A percentile compares a stretch with the other conserved stretches of the same genome.
Evolutionary conservation across 1,284 basidiomycete species (phyloP).

Genomic region (Vanrija sp.): DNA sequence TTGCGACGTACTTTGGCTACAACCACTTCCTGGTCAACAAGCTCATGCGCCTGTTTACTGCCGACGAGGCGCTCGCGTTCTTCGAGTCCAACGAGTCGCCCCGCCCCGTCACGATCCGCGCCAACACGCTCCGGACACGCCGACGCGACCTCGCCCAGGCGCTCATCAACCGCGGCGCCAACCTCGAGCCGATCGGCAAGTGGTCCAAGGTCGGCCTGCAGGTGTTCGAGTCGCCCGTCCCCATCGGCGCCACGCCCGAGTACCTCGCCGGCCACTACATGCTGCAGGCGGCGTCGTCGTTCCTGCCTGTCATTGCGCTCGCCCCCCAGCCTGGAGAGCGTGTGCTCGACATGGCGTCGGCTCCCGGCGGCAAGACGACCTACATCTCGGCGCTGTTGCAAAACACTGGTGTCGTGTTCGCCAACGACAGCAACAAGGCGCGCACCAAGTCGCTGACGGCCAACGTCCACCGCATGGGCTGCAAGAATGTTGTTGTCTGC

Average conservation of each 20-base stretch:
- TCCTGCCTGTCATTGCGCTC: constrained; percentile 97
- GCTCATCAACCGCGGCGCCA: constrained; percentile 93
- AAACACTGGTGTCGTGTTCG: constrained; percentile 97
- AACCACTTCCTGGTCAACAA: constrained; percentile 94
- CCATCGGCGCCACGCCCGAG: constrained; percentile 95
- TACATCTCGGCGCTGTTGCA: constrained; percentile 94
- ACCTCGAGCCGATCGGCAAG: constrained; percentile 95
- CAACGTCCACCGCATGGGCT: constrained; percentile 94
- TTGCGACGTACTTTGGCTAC: constrained; percentile 95
- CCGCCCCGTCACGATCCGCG: constrained; percentile 94
- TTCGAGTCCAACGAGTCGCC: constrained; percentile 98
- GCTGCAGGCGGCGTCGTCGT: constrained; percentile 97
- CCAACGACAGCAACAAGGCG: constrained; percentile 93
- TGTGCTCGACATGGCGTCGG: constrained; percentile 97
- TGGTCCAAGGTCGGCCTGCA: constrained; percentile 99
- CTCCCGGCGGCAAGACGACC: constrained; percentile 96
- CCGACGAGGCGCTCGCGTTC: constrained; percentile 95
- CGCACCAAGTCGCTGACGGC: constrained; percentile 95
- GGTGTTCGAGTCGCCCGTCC: constrained; percentile 93
- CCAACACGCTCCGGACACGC: constrained; percentile 91
- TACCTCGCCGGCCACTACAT: constrained; percentile 99
- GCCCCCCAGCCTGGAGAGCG: constrained; percentile 89
- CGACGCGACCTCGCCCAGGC: constrained; percentile 91
- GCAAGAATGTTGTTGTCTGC: constrained; percentile 96
- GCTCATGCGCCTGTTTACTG: constrained; percentile 87